Evolutionary conservation across 78 protist species (phyloP), one percentile per base, ranked within the genome.

Genomic region (Protostelium mycophagum): DNA sequence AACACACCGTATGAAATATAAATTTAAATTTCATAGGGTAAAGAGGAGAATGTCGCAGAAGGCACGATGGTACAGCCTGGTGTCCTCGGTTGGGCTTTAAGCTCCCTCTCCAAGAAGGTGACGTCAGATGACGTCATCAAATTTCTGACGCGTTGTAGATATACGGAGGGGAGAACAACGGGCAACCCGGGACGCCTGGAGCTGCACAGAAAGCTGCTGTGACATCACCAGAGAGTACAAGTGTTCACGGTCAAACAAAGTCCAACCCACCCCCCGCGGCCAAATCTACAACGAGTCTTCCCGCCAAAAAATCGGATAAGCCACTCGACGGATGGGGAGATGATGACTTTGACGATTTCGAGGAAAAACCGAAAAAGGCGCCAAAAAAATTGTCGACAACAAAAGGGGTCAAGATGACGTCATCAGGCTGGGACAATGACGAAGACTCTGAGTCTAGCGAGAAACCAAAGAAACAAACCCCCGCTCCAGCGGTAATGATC

Each of bases 261-360:
- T 31, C 16, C 37, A 38, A 34, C 0, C 38, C 0, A 39, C n/a
- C 36, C 90, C 83, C 28, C 37, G 0, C 73, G 38, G 28, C 31
- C 29, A 23, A 89, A 51, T 51, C 73, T 51, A 51, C 5, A 51
- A 16, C 31, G 16, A 16, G 73, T 25, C 5, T 51, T 5, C 5
- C 5, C 31, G 73, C 16, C 73, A 51, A 51, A 5, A 51, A 51
- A 16, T 37, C 1, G 39, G 87, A 36, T 1, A 84, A 23, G 36
- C 34, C 63, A 36, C 28, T 9, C 84, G 91, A 91, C 34, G 93
- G 91, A 23, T 91, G 93, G 93, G 91, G 34, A 34, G 90, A 91
- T 25, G 35, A 38, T 88, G 90, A 91, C 38, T 35, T 63, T 38
- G 23, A 84, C 63, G 91, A 90, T 29, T n/a, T 84, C 0, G 35